Evolutionary conservation across 306 rosid species (phyloP), one percentile per base, ranked within the genome.

Genomic region (Acmispon strigosus): DNA sequence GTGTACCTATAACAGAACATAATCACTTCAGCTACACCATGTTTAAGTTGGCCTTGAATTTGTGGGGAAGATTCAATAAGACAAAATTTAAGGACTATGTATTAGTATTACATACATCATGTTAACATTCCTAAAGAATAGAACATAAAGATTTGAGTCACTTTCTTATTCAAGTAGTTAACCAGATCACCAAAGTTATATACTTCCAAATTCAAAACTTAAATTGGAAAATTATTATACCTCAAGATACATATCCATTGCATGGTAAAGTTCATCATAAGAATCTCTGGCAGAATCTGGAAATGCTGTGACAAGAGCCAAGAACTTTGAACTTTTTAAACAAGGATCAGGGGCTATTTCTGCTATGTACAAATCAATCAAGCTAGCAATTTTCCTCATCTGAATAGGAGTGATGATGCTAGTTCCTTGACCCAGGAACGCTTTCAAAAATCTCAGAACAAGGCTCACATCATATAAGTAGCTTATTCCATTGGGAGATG

Each of bases 291-390:
- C 96, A 71, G 83, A 84, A 64, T 91, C 96, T 0, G 99, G 96
- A 65, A 94, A 57, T 42, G 89, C 83, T 20, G 66, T 79, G 48
- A 88, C 85, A 59, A 94, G 81, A 62, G 92, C 88, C 74, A 79
- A 52, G 73, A 94, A 94, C 84, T 87, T 94, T 1, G 87, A 87
- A 77, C 85, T 70, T 77, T 81, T 94, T 63, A 94, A 85, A 74
- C 86, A 75, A 70, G 97, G 99, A 78, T 90, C 99, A 14, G 99
- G 99, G 24, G 99, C 95, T 47, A 91, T 88, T 83, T 94, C 99
- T 75, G 99, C 87, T 54, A 79, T 79, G 36, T 94, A 94, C 89
- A 81, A 83, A 85, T 94, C 99, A 73, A 91, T 59, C 55, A 94
- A 83, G 55, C 54, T 67, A 36, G 90, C 85, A 66, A 91, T 97